phyloP scores from a whole-genome alignment of 2,329 filamentous ascomycete genomes.

The Chaetothyriales sp. region DNA sequence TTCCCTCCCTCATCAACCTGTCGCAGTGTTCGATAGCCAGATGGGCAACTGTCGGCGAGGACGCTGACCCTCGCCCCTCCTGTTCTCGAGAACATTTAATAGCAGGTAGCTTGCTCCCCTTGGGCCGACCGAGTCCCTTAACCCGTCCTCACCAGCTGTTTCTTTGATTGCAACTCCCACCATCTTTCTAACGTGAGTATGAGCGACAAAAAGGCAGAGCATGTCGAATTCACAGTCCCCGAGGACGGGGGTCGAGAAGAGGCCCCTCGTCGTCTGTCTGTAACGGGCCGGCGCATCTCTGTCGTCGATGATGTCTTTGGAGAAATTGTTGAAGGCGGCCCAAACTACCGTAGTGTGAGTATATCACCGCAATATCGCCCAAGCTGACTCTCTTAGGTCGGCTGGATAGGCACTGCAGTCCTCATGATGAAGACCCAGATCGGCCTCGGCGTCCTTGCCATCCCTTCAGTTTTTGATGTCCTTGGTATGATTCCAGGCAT shows the following conservation, averaged over 20 bases:
- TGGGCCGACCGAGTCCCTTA: neutral
- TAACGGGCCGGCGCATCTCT: constrained; percentile 3
- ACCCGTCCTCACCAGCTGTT: neutral
- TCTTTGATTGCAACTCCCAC: neutral
- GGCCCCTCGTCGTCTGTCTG: neutral
- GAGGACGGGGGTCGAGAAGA: neutral
- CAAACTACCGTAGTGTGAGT: constrained; percentile 21
- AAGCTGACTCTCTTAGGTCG: constrained; percentile 19
- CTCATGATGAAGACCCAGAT: constrained; percentile 35
- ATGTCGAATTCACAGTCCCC: neutral
- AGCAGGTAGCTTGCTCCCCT: neutral
- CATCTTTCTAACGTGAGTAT: neutral
- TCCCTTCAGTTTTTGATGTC: constrained; percentile 34
- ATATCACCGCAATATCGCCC: neutral
- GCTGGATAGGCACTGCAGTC: constrained; percentile 34
- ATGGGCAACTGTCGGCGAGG: neutral
- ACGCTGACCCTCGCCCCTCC: neutral
- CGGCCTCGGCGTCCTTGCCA: constrained; percentile 35
- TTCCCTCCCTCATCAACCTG: too few relatives aligned
- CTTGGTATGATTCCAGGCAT: constrained; percentile 35
- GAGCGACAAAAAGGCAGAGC: neutral
- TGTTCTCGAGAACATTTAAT: neutral
- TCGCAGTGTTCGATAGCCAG: neutral
- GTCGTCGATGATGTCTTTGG: constrained; percentile 23
- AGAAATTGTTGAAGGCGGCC: constrained; percentile 21